Percentiles rank a stretch among this genome's conserved stretches.
These are phyloP conservation scores for Mimosa pudica DNA, from an alignment of 306 rosid genomes.

Conservation along the genomic window DNA sequence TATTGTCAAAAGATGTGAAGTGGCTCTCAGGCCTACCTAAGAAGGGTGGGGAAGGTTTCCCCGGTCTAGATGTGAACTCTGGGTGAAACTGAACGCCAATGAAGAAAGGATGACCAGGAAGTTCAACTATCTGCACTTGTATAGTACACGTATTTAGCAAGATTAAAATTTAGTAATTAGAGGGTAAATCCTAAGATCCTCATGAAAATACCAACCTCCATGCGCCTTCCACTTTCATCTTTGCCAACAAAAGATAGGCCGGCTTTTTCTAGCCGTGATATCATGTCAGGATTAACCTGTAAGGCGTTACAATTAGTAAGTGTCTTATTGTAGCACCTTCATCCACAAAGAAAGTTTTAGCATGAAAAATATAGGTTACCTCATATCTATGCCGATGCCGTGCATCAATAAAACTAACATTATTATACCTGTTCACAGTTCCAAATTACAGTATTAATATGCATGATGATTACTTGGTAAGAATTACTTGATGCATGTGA, in stretches of 20 bases:
- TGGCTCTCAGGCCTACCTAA: constrained; percentile 46
- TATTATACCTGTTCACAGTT: constrained; percentile 55
- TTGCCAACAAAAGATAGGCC: constrained; percentile 80
- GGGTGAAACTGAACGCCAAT: constrained; percentile 87
- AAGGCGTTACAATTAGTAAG: constrained; percentile 25
- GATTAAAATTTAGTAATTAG: background rate
- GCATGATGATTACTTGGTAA: constrained; percentile 2
- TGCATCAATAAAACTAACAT: constrained; percentile 60
- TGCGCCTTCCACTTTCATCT: constrained; percentile 74
- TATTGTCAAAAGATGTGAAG: background rate
- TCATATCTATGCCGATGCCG: constrained; percentile 87
- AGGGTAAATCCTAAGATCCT: constrained; percentile 22
- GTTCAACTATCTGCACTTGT: constrained; percentile 63
- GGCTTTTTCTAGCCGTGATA: constrained; percentile 62
- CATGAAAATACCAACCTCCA: constrained; percentile 61
- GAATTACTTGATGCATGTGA: constrained; percentile 1
- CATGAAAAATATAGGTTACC: constrained; percentile 48
- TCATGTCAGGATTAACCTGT: constrained; percentile 87
- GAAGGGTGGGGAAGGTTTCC: constrained; percentile 76
- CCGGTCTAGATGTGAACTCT: constrained; percentile 82
- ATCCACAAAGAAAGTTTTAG: constrained; percentile 5
- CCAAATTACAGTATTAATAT: constrained; percentile 20
- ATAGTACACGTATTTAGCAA: constrained; percentile 19
- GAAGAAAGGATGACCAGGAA: constrained; percentile 69
- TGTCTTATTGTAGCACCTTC: background rate